Evolutionary conservation across 495 filamentous ascomycete genomes (phyloP).

Genomic region (Penicillium coprophilum): DNA sequence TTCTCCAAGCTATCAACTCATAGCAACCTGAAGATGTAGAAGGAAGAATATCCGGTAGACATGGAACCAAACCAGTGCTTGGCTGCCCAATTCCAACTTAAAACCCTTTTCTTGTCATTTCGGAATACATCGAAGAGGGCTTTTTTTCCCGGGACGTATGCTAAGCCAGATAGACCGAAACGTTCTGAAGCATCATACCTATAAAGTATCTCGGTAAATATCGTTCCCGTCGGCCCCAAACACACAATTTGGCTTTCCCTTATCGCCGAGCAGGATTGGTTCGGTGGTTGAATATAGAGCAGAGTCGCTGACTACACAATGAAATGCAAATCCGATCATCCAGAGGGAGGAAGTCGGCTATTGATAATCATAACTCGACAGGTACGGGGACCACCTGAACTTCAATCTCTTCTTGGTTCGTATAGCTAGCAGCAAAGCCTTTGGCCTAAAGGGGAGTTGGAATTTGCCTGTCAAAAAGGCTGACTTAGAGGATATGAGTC

Average conservation of each 20-base stretch:
- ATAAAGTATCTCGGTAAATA: slow-evolving; percentile 6
- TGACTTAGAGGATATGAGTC: too few relatives aligned
- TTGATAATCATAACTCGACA: slow-evolving; percentile 7
- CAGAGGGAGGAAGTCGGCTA: slow-evolving; percentile 8
- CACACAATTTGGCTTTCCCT: background rate
- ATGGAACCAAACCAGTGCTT: background rate
- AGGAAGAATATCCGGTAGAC: background rate
- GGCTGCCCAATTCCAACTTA: background rate
- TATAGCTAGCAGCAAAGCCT: too few relatives aligned
- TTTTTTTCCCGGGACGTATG: background rate
- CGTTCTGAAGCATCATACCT: background rate
- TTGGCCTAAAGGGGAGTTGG: too few relatives aligned
- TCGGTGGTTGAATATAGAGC: background rate
- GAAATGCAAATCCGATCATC: slow-evolving; percentile 4
- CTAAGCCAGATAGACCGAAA: background rate
- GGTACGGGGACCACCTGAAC: too few relatives aligned
- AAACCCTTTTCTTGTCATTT: background rate
- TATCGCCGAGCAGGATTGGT: background rate
- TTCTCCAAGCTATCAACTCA: background rate
- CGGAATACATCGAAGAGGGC: background rate
- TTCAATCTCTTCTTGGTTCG: too few relatives aligned
- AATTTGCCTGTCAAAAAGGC: too few relatives aligned
- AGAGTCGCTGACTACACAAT: slow-evolving; percentile 11
- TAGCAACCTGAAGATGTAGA: background rate
- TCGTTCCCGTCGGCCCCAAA: slow-evolving; percentile 6